These are phyloP conservation scores for Barnettozyma botsteinii DNA, from an alignment of 805 yeast genomes.

Conservation along the genomic window DNA sequence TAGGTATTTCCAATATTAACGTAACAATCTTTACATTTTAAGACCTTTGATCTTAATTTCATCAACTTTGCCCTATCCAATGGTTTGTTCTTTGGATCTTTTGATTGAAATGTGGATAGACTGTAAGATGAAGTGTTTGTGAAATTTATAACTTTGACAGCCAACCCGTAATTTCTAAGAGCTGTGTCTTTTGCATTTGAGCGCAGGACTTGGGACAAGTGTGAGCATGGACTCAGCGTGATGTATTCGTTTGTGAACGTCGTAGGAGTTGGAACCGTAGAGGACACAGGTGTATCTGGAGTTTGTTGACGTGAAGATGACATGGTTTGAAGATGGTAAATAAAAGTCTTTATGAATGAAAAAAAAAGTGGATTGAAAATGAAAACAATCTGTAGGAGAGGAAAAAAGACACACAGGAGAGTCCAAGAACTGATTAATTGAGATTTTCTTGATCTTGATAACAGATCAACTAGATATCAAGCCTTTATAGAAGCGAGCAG, in stretches of 20 bases:
- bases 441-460: not conserved
- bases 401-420: too few relatives aligned
- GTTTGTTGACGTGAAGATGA: not conserved
- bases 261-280: not conserved
- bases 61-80: slow-evolving; percentile 35
- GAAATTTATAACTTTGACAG: slow-evolving; percentile 20
- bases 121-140: slow-evolving; percentile 5
- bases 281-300: not conserved
- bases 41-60: slow-evolving; percentile 36
- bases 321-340: not conserved
- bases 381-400: too few relatives aligned
- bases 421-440: too few relatives aligned
- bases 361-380: too few relatives aligned
- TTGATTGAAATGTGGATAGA: slow-evolving; percentile 11
- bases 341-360: not conserved
- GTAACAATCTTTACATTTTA: slow-evolving; percentile 48
- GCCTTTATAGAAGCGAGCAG: not conserved
- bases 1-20: slow-evolving; percentile 33
- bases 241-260: not conserved
- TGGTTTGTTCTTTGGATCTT: slow-evolving; percentile 9
- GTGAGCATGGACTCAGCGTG: slow-evolving; percentile 22
- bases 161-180: slow-evolving; percentile 23
- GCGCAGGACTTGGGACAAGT: slow-evolving; percentile 22
- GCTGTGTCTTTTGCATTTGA: slow-evolving; percentile 25
- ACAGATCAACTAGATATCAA: not conserved